phyloP scores from a whole-genome alignment of 1,284 basidiomycete species.

The Ustilago cynodontis region DNA sequence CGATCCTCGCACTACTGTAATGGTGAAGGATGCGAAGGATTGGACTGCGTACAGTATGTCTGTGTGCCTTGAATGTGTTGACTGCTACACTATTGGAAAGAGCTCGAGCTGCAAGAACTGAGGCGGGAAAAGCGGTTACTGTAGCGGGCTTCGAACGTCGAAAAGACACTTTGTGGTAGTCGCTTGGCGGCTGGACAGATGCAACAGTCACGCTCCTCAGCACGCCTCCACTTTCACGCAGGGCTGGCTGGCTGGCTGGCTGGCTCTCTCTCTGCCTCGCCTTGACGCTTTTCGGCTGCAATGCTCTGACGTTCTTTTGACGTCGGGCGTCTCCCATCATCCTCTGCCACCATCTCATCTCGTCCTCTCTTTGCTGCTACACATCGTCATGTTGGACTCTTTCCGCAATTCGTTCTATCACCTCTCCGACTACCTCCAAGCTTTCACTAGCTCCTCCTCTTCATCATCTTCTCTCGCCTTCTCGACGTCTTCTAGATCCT shows the following conservation, averaged over 20 bases:
- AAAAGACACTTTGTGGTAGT: neutral
- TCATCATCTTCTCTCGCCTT: conserved; percentile 11
- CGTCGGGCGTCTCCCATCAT: neutral
- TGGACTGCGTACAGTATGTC: too few relatives aligned
- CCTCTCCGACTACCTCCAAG: conserved; percentile 32
- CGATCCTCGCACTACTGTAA: too few relatives aligned
- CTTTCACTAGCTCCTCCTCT: conserved; percentile 11
- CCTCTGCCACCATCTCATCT: conserved; percentile 1
- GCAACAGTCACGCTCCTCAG: too few relatives aligned
- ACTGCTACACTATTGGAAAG: conserved; percentile 7
- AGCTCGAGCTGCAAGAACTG: neutral
- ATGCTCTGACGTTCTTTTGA: conserved; percentile 4
- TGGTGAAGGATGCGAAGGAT: too few relatives aligned
- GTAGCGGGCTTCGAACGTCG: conserved; percentile 15
- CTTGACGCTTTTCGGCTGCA: neutral
- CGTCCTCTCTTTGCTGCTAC: conserved; percentile 4
- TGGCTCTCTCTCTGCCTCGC: conserved; percentile 4
- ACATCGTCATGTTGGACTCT: conserved; percentile 21
- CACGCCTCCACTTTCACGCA: too few relatives aligned
- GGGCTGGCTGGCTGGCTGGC: too few relatives aligned
- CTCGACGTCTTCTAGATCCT: conserved; percentile 7
- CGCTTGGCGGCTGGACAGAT: conserved; percentile 14
- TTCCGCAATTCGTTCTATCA: conserved; percentile 25
- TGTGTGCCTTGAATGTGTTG: too few relatives aligned
- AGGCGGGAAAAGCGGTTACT: conserved; percentile 8